A percentile compares a stretch with the other conserved stretches of the same genome.
These are phyloP conservation scores for Anthracocystis walkeri DNA, from an alignment of 1,284 basidiomycete genomes.

Conservation along the genomic window DNA sequence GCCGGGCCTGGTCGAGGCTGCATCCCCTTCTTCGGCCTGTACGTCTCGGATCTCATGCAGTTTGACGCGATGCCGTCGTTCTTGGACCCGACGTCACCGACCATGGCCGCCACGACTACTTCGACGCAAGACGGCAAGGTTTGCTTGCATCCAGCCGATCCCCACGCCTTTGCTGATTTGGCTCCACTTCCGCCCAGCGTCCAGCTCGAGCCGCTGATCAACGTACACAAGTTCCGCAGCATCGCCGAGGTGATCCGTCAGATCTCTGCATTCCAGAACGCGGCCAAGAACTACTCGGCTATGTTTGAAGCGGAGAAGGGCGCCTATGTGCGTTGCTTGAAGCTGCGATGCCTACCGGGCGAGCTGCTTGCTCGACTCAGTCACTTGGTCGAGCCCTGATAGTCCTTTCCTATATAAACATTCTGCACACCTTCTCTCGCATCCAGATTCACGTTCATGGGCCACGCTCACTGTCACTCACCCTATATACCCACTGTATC, in stretches of 20 bases:
- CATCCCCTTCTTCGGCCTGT: conserved; percentile 66
- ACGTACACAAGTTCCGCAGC: conserved; percentile 61
- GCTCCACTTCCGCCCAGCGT: conserved; percentile 50
- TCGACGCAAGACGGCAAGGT: conserved; percentile 18
- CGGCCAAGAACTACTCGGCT: conserved; percentile 44
- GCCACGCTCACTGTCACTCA: neutral
- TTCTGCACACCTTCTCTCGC: no score
- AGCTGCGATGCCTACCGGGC: conserved; percentile 59
- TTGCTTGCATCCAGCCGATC: conserved; percentile 28
- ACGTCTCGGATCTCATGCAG: conserved; percentile 61
- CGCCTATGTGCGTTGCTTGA: conserved; percentile 61
- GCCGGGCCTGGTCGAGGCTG: conserved; percentile 22
- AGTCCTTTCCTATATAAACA: neutral
- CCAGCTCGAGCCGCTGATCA: conserved; percentile 55
- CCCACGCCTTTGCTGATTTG: conserved; percentile 49
- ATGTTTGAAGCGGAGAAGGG: conserved; percentile 58
- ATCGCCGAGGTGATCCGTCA: conserved; percentile 57
- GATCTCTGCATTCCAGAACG: conserved; percentile 59
- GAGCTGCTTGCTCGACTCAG: conserved; percentile 54
- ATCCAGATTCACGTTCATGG: no score
- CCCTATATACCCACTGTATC: conserved; percentile 10
- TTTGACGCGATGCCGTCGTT: conserved; percentile 60
- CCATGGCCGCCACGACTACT: conserved; percentile 19
- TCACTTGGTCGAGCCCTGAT: conserved; percentile 37
- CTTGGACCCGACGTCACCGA: conserved; percentile 59